Base-by-base conservation (phyloP, 2,329 filamentous ascomycete species). In the Botryotinia calthae region DNA sequence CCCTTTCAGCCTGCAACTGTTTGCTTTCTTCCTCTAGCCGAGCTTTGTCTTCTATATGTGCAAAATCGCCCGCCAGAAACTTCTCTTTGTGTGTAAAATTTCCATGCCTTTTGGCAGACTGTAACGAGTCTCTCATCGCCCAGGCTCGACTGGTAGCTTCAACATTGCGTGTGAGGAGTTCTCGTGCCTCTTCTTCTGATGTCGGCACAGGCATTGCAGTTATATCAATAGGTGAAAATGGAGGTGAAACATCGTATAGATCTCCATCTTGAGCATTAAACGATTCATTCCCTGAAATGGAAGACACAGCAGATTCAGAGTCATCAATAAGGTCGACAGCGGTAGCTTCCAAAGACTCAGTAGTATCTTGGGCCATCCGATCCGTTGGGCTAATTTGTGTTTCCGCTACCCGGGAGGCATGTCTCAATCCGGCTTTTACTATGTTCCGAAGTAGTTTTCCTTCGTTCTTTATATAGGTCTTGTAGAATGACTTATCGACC, bases 401-500 rank as follows among this genome's bases (percentile, higher is more conserved):
- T 48, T 42, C 63, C 5, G 20, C 54, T 37, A 72, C 59, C 25
- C 72, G 76, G 28, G 73, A 66, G 28, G 71, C 70, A 40, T 74
- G 71, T 70, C 59, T 75, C 34, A 73, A 72, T 18, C 77, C 74
- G 12, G 75, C 76, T 65, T 75, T 78, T 48, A 81, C 73, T 42
- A 82, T 72, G 28, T 76, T 79, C 66, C 76, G 76, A 65, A 80
- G 75, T 18, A 86, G 77, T 18, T 74, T 76, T 3, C 83, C 79
- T 75, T 86, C 84, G 71, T 86, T 82, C 59, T 80, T 80, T 78
- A 85, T 84, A 71, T 84, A 87, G 3, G 83, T 82, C 10, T 80
- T 79, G 56, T 85, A 86, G 74, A 85, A 86, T 6, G 77, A 78
- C 58, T 81, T 82, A 73, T 82, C 84, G 34, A 82, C 79, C 80